These are phyloP conservation scores for Alternaria metachromatica DNA, from an alignment of 2,329 filamentous ascomycete genomes.

Conservation along the genomic window DNA sequence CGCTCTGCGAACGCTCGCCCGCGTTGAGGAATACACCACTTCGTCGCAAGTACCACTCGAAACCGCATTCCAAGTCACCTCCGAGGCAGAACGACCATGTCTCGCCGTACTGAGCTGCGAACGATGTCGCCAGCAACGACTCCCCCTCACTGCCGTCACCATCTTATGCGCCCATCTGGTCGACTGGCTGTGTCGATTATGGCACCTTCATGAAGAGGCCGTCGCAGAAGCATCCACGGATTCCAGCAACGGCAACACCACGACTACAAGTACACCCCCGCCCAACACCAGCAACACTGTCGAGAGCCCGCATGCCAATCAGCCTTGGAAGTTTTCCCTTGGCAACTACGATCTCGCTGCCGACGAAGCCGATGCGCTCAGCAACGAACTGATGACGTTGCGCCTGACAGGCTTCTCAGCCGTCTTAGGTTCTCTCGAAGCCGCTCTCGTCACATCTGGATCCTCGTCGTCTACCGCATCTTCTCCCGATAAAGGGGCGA, in stretches of 20 bases:
- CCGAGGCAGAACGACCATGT: constrained; percentile 4
- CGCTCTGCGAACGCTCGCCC: constrained; percentile 10
- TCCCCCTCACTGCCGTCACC: constrained; percentile 14
- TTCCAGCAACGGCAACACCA: neutral
- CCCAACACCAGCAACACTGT: neutral
- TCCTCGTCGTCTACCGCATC: neutral
- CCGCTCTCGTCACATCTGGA: constrained; percentile 9
- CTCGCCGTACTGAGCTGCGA: constrained; percentile 13
- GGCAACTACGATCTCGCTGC: constrained; percentile 14
- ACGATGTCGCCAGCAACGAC: constrained; percentile 10
- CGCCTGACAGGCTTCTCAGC: constrained; percentile 13
- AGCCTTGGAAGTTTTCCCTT: constrained; percentile 13
- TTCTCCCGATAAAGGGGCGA: neutral
- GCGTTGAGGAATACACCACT: constrained; percentile 12
- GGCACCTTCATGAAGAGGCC: constrained; percentile 7
- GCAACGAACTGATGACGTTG: constrained; percentile 15
- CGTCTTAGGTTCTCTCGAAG: constrained; percentile 14
- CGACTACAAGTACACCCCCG: neutral
- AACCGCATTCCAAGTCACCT: constrained; percentile 13
- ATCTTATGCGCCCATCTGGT: constrained; percentile 13
- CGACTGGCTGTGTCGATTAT: constrained; percentile 15
- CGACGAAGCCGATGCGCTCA: constrained; percentile 18
- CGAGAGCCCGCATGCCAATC: neutral
- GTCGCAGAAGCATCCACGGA: constrained; percentile 3
- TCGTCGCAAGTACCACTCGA: constrained; percentile 15